Evolutionary conservation across 116 monocot species (phyloP), one percentile per base, ranked within the genome.

Genomic region (Phalaenopsis hybrid): DNA sequence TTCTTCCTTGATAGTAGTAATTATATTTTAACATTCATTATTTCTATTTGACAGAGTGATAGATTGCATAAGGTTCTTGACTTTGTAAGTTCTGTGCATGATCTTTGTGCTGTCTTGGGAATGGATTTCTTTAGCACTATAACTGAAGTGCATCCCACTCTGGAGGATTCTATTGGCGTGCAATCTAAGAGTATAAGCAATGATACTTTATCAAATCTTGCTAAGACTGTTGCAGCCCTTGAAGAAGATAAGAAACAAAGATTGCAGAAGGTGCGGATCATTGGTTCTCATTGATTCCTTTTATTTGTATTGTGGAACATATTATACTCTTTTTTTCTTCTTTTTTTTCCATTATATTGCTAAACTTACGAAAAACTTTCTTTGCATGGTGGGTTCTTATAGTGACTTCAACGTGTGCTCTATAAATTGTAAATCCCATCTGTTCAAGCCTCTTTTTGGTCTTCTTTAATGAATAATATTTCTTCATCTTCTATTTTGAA

Each of bases 131-230:
- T 91, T 68, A 86, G 90, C 58, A 93, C 89, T 59, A 82, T 98
- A 46, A 90, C 80, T 81, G 94, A 98, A 85, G 95, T 98, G 57
- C 94, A 98, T 86, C 93, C 97, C 45, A 94, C 89, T 76, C 83
- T 98, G 55, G 85, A 90, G 84, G 91, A 91, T 78, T 94, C 92
- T 45, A 77, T 86, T 80, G 89, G 89, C 63, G 87, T 90, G 18
- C 90, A 92, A 82, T 94, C 92, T 68, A 98, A 98, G 83, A 98
- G 97, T 83, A 94, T 94, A 67, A 98, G 94, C 82, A 89, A 94
- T 79, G 87, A 90, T 48, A 94, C 97, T 1, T 81, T 98, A 79
- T 81, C 88, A 61, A 92, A 90, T 83, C 94, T 98, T 69, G 90
- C 91, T 55, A 84, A 59, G 78, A 90, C 87, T 80, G 90, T 94